Evolutionary conservation across 257 asterid species (phyloP).

Genomic region (Cordia subcordata): DNA sequence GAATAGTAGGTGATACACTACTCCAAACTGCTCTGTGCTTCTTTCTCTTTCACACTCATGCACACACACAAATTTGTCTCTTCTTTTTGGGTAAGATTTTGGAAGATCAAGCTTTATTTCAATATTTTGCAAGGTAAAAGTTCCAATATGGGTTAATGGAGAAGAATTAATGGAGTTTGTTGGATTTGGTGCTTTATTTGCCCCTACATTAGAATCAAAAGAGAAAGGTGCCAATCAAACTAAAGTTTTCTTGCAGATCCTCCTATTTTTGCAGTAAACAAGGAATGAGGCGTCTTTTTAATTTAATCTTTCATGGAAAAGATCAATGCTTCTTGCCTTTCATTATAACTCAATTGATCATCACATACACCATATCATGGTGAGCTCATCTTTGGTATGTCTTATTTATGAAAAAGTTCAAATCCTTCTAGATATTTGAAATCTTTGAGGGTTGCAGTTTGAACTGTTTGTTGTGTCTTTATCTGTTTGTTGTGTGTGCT

Average conservation of each 20-base stretch:
- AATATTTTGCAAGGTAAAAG: conserved; percentile 56
- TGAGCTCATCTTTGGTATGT: conserved; percentile 6
- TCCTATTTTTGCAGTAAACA: conserved; percentile 72
- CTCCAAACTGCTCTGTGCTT: too few species aligned
- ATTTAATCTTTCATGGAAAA: conserved; percentile 6
- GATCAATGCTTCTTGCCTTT: background rate
- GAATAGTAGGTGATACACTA: too few species aligned
- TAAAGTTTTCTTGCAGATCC: conserved; percentile 82
- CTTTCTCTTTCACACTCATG: too few species aligned
- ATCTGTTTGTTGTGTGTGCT: too few species aligned
- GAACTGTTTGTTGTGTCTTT: too few species aligned
- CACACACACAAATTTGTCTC: too few species aligned
- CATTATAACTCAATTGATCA: background rate
- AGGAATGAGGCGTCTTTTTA: conserved; percentile 55
- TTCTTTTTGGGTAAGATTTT: too few species aligned
- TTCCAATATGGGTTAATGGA: conserved; percentile 77
- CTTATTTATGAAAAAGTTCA: too few species aligned
- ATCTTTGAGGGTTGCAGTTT: too few species aligned
- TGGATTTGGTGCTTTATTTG: conserved; percentile 96
- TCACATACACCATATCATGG: conserved; percentile 7
- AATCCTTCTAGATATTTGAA: too few species aligned
- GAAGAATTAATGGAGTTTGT: conserved; percentile 77
- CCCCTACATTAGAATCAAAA: conserved; percentile 83
- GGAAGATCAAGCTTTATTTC: too few species aligned
- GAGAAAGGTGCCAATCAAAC: conserved; percentile 95